Evolutionary conservation across 768 basidiomycete genomes (phyloP).

Genomic region (Leccinum boreale): DNA sequence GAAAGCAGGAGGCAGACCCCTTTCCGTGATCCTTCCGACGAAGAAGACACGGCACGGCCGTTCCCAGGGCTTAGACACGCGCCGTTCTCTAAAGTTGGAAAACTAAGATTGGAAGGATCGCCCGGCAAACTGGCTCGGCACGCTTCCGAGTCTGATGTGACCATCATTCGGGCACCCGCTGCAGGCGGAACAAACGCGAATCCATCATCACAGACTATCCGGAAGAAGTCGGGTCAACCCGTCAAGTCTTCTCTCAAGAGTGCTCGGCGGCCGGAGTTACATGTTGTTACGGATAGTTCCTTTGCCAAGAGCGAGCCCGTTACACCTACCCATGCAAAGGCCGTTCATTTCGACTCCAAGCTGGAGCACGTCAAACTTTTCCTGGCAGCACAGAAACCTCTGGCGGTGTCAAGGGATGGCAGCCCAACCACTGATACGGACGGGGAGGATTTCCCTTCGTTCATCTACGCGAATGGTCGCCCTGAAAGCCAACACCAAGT

Average conservation of each 20-base stretch:
- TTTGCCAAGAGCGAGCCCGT: constrained; percentile 72
- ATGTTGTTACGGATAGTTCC: constrained; percentile 47
- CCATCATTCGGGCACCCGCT: background rate
- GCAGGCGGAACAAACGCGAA: background rate
- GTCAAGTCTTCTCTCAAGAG: constrained; percentile 89
- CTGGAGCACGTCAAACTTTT: constrained; percentile 95
- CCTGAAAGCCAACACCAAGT: constrained; percentile 36
- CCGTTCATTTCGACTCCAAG: constrained; percentile 89
- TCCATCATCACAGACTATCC: constrained; percentile 41
- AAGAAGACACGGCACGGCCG: constrained; percentile 21
- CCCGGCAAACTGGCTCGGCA: constrained; percentile 19
- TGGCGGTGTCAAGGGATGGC: constrained; percentile 88
- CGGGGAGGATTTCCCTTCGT: constrained; percentile 75
- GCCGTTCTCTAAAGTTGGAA: constrained; percentile 18
- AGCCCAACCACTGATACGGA: constrained; percentile 83
- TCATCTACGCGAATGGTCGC: constrained; percentile 52
- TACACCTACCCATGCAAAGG: constrained; percentile 76
- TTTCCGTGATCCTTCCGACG: constrained; percentile 30
- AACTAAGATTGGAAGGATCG: constrained; percentile 26
- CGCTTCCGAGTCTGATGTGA: constrained; percentile 19
- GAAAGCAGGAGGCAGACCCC: constrained; percentile 11
- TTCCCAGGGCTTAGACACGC: constrained; percentile 23
- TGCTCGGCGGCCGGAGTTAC: constrained; percentile 51
- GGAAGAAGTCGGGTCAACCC: constrained; percentile 93
- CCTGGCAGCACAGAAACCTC: constrained; percentile 90